Conservation (phyloP, 2,329 filamentous ascomycete genomes). For the Pezicula rhizophila region DNA sequence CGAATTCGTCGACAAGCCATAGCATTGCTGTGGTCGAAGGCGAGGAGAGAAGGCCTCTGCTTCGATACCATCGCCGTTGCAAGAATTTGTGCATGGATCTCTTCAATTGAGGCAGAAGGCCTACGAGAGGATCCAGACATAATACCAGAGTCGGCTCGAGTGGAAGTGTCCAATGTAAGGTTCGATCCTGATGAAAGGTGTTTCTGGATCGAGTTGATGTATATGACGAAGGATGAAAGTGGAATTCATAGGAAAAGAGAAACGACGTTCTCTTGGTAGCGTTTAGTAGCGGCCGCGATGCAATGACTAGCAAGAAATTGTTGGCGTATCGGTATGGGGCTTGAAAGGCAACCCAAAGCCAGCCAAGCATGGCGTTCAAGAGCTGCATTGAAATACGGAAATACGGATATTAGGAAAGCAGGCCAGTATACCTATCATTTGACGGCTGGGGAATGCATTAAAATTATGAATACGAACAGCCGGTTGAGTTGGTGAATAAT, state of each 20-base stretch:
- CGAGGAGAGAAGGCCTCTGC: conserved; percentile 25
- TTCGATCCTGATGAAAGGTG: conserved; percentile 25
- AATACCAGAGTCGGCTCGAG: conserved; percentile 22
- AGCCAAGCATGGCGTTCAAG: too few relatives aligned
- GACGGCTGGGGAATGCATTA: too few relatives aligned
- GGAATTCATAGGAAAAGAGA: conserved; percentile 21
- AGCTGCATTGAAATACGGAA: too few relatives aligned
- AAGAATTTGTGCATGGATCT: conserved; percentile 26
- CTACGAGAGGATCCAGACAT: conserved; percentile 19
- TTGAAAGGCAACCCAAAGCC: too few relatives aligned
- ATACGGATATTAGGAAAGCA: too few relatives aligned
- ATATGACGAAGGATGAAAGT: conserved; percentile 16
- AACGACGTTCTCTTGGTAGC: conserved; percentile 27
- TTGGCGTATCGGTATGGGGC: too few relatives aligned
- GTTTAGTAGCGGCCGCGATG: background rate
- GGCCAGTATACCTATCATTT: too few relatives aligned
- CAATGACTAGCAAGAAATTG: too few relatives aligned
- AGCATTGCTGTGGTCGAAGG: conserved; percentile 24
- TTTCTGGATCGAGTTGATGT: conserved; percentile 25
- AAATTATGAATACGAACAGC: too few relatives aligned
- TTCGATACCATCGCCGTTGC: conserved; percentile 26
- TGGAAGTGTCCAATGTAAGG: conserved; percentile 23
- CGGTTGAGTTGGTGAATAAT: too few relatives aligned
- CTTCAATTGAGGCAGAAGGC: conserved; percentile 26
- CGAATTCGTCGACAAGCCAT: conserved; percentile 24